Base-by-base conservation (phyloP, 73 alveolate species). In the Paramecium primaurelia region DNA sequence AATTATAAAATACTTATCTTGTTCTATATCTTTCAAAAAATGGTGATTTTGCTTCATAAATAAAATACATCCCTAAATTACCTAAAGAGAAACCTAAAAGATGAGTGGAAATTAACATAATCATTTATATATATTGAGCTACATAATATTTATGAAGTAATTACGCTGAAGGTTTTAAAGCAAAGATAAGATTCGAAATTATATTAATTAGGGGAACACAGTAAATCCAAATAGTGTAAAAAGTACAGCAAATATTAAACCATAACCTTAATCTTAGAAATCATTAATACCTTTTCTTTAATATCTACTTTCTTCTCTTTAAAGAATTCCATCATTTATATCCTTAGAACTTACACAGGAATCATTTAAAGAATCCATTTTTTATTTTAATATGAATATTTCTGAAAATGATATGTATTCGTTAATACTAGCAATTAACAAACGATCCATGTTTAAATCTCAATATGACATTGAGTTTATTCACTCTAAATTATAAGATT, bases 11-110 rank as follows among this genome's bases (percentile, higher is more conserved):
- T 71, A 71, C 93, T 22, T 60, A 64, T 58, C 92, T 86, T 26
- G 94, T 92, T 49, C 95, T 92, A 77, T 92, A 96, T 40, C 93
- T 91, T 93, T 96, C 99, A 80, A 96, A 96, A 94, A 94, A 96
- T 10, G 99, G 99, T 10, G 38, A 64, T 92, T 95, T 95, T 4
- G 68, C 30, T 1, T 42, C 30, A 69, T 96, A 96, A 16, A 95
- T 93, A 89, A 37, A 42, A 91, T 89, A 68, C 93, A 93, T 75
- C 16, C 26, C 77, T 8, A 77, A 58, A 25, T 88, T 93, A 11
- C 84, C 89, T 7, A 88, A 10, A 28, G 86, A 36, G 40, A 71
- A 60, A 58, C 59, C 73, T 30, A 51, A 7, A 16, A 49, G 26
- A 60, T 80, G 87, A 32, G 71, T 86, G 54, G 42, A 22, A n/a